Percentiles rank a stretch among this genome's conserved stretches.
phyloP scores from a whole-genome alignment of 306 rosid genomes.

The Cucumis hystrix region DNA sequence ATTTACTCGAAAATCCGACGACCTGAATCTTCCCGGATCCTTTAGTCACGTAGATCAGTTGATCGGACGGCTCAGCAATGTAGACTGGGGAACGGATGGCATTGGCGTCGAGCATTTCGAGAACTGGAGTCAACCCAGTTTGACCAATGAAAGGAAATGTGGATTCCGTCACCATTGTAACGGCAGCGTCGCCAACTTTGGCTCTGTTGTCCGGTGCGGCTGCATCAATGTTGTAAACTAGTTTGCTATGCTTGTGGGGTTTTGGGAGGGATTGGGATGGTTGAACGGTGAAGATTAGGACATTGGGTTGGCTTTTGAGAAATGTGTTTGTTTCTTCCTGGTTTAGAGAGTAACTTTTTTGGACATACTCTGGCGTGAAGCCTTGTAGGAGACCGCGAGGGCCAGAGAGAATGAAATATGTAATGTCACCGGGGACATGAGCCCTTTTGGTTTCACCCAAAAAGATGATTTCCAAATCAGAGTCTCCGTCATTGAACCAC shows the following conservation, averaged over 20 bases:
- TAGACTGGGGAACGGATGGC: conserved; percentile 28
- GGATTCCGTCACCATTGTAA: conserved; percentile 12
- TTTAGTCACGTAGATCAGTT: conserved; percentile 32
- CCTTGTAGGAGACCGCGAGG: conserved; percentile 21
- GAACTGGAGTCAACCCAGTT: conserved; percentile 31
- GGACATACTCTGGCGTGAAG: conserved; percentile 29
- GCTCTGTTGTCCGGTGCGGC: background rate
- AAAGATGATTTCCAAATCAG: conserved; percentile 21
- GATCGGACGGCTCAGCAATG: conserved; percentile 15
- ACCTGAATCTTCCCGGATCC: conserved; percentile 42
- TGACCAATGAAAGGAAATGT: conserved; percentile 28
- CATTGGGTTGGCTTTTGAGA: conserved; percentile 31
- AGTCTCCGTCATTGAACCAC: conserved; percentile 64
- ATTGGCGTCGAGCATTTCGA: conserved; percentile 23
- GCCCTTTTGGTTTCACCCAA: conserved; percentile 41
- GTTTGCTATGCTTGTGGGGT: conserved; percentile 11
- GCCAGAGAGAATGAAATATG: conserved; percentile 42
- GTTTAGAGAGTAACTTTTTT: conserved; percentile 12
- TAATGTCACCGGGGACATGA: conserved; percentile 24
- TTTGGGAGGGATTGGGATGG: conserved; percentile 18
- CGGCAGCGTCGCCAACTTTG: background rate
- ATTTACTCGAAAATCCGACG: conserved; percentile 25
- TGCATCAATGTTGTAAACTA: conserved; percentile 31
- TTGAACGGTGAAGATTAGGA: conserved; percentile 16
- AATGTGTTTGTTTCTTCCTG: conserved; percentile 21